phyloP scores from a whole-genome alignment of 331 rosid genomes.

The Stylosanthes scabra region DNA sequence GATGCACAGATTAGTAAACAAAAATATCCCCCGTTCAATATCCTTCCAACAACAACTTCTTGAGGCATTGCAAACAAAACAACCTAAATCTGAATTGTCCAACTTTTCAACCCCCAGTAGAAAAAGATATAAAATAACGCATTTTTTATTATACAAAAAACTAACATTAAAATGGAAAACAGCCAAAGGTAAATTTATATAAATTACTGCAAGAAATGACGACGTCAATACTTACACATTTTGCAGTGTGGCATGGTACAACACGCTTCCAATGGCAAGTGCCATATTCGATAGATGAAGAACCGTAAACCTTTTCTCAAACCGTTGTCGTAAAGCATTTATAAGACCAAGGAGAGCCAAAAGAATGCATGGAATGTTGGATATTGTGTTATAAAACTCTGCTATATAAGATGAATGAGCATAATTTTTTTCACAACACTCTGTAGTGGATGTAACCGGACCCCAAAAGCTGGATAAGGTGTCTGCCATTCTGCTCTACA shows the following conservation, averaged over 20 bases:
- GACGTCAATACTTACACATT: conserved; percentile 61
- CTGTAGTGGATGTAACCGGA: conserved; percentile 86
- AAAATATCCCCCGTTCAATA: conserved; percentile 15
- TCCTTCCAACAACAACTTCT: background rate
- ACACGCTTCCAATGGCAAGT: conserved; percentile 85
- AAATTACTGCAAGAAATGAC: conserved; percentile 16
- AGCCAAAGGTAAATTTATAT: background rate
- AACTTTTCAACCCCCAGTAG: background rate
- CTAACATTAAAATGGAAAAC: conserved; percentile 11
- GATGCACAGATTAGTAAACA: conserved; percentile 10
- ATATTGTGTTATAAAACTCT: conserved; percentile 79
- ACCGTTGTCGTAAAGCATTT: conserved; percentile 75
- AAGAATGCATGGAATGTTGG: conserved; percentile 77
- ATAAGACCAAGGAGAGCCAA: conserved; percentile 87
- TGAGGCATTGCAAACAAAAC: conserved; percentile 25
- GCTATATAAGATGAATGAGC: conserved; percentile 80
- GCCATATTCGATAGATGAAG: conserved; percentile 85
- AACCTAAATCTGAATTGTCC: conserved; percentile 10
- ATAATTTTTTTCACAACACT: conserved; percentile 82
- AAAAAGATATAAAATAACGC: conserved; percentile 7
- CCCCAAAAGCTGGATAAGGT: conserved; percentile 87
- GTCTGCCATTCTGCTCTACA: conserved; percentile 67
- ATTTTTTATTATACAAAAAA: conserved; percentile 21
- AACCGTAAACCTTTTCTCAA: conserved; percentile 88
- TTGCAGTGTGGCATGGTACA: conserved; percentile 89